Conservation (phyloP, 495 filamentous ascomycete species). For the Neurospora africana region DNA sequence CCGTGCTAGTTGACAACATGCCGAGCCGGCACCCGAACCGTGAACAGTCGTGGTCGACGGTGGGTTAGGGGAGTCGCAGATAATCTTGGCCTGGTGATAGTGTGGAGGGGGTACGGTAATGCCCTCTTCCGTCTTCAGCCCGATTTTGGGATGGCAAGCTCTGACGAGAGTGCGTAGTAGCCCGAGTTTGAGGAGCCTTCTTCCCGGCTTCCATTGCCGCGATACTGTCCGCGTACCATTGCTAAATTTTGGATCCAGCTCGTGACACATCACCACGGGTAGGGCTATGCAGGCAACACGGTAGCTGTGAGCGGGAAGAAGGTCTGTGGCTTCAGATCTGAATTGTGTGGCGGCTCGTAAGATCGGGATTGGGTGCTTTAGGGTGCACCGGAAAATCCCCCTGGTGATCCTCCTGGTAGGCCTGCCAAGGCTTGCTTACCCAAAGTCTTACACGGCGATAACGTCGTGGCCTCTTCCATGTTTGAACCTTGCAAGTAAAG, state of each 20-base stretch:
- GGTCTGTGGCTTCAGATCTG: neutral
- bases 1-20: neutral
- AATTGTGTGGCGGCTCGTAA: neutral
- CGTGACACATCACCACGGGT: neutral
- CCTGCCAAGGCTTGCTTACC: neutral
- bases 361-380: neutral
- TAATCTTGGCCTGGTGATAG: neutral
- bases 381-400: neutral
- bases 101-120: neutral
- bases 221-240: neutral
- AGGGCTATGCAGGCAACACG: neutral
- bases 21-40: neutral
- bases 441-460: neutral
- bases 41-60: neutral
- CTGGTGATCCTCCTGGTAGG: neutral
- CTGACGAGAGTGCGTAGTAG: neutral
- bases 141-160: neutral
- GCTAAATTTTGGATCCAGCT: neutral
- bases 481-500: neutral
- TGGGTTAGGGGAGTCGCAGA: neutral
- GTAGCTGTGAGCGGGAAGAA: neutral
- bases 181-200: neutral
- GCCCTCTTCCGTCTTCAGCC: neutral
- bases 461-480: neutral
- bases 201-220: neutral